A percentile compares a stretch with the other conserved stretches of the same genome.
These are phyloP conservation scores for Fusarium euwallaceae DNA, from an alignment of 2,329 filamentous ascomycete genomes.

Conservation along the genomic window DNA sequence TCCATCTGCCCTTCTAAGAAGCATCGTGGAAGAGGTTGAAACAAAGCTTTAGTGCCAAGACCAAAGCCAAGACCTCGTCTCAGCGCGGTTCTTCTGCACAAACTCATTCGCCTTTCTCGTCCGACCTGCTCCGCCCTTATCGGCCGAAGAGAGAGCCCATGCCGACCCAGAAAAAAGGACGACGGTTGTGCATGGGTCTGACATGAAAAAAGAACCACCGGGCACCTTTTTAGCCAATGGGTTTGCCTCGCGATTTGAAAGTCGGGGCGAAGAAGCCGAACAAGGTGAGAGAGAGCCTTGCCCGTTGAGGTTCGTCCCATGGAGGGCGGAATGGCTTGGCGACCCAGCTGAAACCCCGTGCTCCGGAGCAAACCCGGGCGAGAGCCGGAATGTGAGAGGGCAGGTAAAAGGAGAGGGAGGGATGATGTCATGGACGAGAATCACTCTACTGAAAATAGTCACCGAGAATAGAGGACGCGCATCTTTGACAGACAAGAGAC, in stretches of 20 bases:
- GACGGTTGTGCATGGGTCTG: slow-evolving; percentile 3
- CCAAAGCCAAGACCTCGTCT: slow-evolving; percentile 36
- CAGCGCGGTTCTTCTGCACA: slow-evolving; percentile 18
- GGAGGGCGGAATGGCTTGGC: background rate
- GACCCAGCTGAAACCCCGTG: slow-evolving; percentile 4
- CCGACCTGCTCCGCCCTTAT: slow-evolving; percentile 30
- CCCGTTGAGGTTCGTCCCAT: slow-evolving; percentile 6
- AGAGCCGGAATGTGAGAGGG: slow-evolving; percentile 30
- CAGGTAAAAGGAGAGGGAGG: background rate
- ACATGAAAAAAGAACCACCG: background rate
- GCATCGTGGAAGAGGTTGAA: slow-evolving; percentile 34
- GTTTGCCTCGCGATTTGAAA: background rate
- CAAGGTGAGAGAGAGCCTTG: background rate
- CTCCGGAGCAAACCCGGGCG: slow-evolving; percentile 34
- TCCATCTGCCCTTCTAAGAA: slow-evolving; percentile 16
- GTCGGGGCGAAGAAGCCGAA: slow-evolving; percentile 32
- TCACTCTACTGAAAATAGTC: background rate
- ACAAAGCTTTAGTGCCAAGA: slow-evolving; percentile 45
- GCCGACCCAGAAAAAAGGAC: slow-evolving; percentile 12
- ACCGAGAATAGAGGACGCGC: background rate
- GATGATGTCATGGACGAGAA: slow-evolving; percentile 27
- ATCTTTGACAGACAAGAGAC: background rate
- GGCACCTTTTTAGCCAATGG: slow-evolving; percentile 39
- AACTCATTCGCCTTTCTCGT: slow-evolving; percentile 1
- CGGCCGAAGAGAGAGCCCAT: slow-evolving; percentile 25